These are phyloP conservation scores for Cucurbita pepo DNA, from an alignment of 306 rosid species.

Conservation along the genomic window DNA sequence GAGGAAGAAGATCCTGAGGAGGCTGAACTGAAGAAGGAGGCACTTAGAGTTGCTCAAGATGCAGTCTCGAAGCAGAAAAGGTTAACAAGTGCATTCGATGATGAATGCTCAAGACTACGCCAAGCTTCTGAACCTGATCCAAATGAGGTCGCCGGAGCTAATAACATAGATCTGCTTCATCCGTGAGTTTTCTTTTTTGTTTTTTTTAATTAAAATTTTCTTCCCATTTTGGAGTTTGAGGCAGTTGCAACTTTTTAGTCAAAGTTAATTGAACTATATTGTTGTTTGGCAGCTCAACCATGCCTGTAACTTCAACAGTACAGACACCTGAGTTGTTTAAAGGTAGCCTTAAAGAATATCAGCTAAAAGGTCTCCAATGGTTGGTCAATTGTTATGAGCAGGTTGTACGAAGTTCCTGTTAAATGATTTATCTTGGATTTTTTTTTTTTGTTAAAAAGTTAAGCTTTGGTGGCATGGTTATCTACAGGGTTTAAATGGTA, in stretches of 20 bases:
- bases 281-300: constrained; percentile 67
- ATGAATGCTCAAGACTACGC: constrained; percentile 70
- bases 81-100: constrained; percentile 74
- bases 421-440: neutral
- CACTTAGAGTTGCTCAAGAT: constrained; percentile 94
- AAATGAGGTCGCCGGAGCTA: constrained; percentile 87
- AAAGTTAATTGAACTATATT: constrained; percentile 13
- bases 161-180: constrained; percentile 73
- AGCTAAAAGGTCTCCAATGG: constrained; percentile 97
- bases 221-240: constrained; percentile 5
- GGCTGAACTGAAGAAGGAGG: constrained; percentile 81
- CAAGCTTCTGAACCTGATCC: constrained; percentile 57
- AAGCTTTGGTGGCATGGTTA: neutral
- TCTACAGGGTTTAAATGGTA: constrained; percentile 85
- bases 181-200: constrained; percentile 46
- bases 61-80: constrained; percentile 88
- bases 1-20: constrained; percentile 87
- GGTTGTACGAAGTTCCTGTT: constrained; percentile 31
- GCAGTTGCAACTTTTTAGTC: constrained; percentile 4
- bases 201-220: neutral
- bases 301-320: constrained; percentile 96
- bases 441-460: neutral
- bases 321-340: constrained; percentile 77
- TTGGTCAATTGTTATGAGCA: constrained; percentile 98
- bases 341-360: constrained; percentile 80